Percentiles rank a stretch among this genome's conserved stretches.
Evolutionary conservation across 805 yeast species (phyloP).

Genomic region (Barnettozyma sucrosica): DNA sequence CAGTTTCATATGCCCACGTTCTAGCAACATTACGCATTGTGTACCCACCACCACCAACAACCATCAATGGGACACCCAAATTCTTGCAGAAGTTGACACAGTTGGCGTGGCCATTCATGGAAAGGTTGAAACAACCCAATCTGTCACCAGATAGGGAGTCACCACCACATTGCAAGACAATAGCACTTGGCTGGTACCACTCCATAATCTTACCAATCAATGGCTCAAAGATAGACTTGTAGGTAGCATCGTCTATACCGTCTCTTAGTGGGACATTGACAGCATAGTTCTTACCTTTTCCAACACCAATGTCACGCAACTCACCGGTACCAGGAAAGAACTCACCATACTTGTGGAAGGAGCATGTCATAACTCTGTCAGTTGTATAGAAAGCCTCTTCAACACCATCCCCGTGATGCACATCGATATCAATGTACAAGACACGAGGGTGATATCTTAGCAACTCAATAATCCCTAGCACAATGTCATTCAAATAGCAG

Average conservation of each 20-base stretch:
- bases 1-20: constrained; percentile 94
- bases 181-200: constrained; percentile 65
- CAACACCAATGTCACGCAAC: constrained; percentile 82
- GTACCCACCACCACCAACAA: constrained; percentile 96
- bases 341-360: constrained; percentile 93
- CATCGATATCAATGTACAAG: constrained; percentile 86
- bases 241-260: constrained; percentile 92
- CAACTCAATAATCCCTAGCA: constrained; percentile 77
- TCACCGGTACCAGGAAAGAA: constrained; percentile 98
- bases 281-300: constrained; percentile 82
- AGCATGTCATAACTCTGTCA: constrained; percentile 93
- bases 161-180: constrained; percentile 96
- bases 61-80: constrained; percentile 85
- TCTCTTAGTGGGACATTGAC: constrained; percentile 90
- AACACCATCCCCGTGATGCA: constrained; percentile 98
- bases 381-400: constrained; percentile 95
- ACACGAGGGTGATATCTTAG: constrained; percentile 89
- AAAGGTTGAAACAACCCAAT: constrained; percentile 87
- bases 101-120: constrained; percentile 91
- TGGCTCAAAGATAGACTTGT: constrained; percentile 87
- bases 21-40: constrained; percentile 94
- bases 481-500: constrained; percentile 93
- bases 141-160: constrained; percentile 93
- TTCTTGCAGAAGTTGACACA: constrained; percentile 87
- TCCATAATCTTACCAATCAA: constrained; percentile 72